Evolutionary conservation across 2,329 filamentous ascomycete species (phyloP).

Genomic region (Aspergillus caelatus): DNA sequence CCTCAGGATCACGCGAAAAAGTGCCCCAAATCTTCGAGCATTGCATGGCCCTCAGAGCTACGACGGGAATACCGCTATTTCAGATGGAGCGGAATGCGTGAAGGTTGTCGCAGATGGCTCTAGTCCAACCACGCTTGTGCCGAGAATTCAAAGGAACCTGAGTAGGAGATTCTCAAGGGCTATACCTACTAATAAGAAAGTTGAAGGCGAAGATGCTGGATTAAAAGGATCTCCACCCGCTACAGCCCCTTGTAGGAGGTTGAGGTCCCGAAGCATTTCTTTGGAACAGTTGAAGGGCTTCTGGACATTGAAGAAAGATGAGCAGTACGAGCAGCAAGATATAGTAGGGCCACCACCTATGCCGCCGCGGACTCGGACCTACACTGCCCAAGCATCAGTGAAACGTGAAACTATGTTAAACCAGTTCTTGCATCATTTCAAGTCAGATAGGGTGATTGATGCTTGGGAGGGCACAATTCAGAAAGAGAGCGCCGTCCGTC

Average conservation of each 20-base stretch:
- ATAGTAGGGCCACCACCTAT: conserved; percentile 13
- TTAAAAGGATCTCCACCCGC: conserved; percentile 23
- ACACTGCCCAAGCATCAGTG: conserved; percentile 10
- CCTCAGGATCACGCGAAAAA: conserved; percentile 18
- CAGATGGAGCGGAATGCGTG: conserved; percentile 28
- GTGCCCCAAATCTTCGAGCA: conserved; percentile 21
- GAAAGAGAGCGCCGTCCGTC: conserved; percentile 20
- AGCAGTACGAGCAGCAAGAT: conserved; percentile 13
- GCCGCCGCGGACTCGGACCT: conserved; percentile 13
- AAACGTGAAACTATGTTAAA: conserved; percentile 33
- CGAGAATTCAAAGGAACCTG: conserved; percentile 21
- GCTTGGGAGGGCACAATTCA: conserved; percentile 32
- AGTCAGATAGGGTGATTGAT: conserved; percentile 37
- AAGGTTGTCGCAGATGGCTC: conserved; percentile 21
- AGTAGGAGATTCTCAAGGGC: conserved; percentile 29
- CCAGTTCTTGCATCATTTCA: conserved; percentile 37
- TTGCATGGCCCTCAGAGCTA: conserved; percentile 16
- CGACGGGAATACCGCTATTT: conserved; percentile 14
- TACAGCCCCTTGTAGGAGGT: conserved; percentile 29
- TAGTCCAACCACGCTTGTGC: conserved; percentile 16
- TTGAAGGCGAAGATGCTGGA: conserved; percentile 20
- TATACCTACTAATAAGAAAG: conserved; percentile 20
- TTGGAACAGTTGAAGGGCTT: conserved; percentile 30
- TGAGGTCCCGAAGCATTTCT: conserved; percentile 29
- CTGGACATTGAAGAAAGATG: conserved; percentile 21